Evolutionary conservation across 441 rosid genomes (phyloP).

Genomic region (Erysimum cheiri): DNA sequence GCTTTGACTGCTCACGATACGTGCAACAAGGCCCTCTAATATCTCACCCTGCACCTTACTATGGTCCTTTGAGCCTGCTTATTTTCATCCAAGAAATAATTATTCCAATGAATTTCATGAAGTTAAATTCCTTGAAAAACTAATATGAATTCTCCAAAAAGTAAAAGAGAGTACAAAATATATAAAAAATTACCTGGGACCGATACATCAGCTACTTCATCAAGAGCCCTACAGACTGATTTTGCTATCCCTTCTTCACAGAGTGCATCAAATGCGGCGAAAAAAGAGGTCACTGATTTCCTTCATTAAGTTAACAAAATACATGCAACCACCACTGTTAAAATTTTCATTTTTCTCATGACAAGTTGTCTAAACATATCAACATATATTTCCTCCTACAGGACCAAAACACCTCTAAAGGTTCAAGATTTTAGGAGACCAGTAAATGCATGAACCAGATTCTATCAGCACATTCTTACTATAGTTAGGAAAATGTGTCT

Average conservation of each 20-base stretch:
- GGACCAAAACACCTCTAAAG: constrained; percentile 17
- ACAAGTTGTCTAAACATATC: constrained; percentile 17
- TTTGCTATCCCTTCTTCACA: constrained; percentile 96
- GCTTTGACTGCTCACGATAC: constrained; percentile 80
- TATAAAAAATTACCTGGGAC: constrained; percentile 64
- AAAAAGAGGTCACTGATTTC: constrained; percentile 85
- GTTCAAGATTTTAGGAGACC: not conserved
- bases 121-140: constrained; percentile 16
- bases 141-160: not conserved
- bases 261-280: constrained; percentile 82
- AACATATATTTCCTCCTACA: constrained; percentile 14
- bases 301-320: constrained; percentile 53
- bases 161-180: constrained; percentile 1
- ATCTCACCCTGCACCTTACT: constrained; percentile 90
- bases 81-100: constrained; percentile 30
- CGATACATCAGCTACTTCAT: constrained; percentile 90
- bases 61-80: constrained; percentile 88
- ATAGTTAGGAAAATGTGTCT: not conserved
- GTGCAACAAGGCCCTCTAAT: constrained; percentile 97
- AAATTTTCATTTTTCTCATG: not conserved
- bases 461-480: constrained; percentile 13
- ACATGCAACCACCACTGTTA: constrained; percentile 30
- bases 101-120: constrained; percentile 22
- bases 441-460: constrained; percentile 25
- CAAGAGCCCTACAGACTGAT: constrained; percentile 85